Evolutionary conservation across 1,284 basidiomycete genomes (phyloP).

Genomic region (Laetiporus sulphureus): DNA sequence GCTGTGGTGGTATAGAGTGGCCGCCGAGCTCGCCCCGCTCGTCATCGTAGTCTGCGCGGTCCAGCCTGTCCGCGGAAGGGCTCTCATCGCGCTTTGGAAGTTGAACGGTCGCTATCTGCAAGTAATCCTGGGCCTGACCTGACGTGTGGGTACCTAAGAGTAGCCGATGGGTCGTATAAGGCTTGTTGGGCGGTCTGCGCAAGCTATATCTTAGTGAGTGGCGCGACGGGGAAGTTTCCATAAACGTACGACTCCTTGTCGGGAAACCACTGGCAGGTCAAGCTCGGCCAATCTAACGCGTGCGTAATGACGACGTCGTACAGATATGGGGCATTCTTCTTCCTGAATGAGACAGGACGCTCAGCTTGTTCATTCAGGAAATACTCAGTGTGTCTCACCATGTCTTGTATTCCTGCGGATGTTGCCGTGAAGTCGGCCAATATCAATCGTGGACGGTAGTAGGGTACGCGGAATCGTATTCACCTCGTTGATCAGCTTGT

Average conservation of each 20-base stretch:
- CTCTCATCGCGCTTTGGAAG: conserved; percentile 76
- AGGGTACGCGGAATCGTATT: too few species aligned
- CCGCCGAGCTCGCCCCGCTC: conserved; percentile 90
- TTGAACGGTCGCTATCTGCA: conserved; percentile 93
- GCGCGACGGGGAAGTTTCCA: conserved; percentile 1
- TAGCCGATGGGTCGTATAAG: conserved; percentile 89
- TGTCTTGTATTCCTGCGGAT: conserved; percentile 71
- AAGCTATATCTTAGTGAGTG: not conserved
- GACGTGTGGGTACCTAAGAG: conserved; percentile 98
- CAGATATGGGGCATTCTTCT: conserved; percentile 96
- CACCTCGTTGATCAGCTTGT: conserved; percentile 91
- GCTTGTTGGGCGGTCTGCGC: conserved; percentile 74
- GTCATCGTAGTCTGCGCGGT: conserved; percentile 84
- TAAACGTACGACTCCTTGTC: conserved; percentile 83
- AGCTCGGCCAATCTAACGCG: conserved; percentile 95
- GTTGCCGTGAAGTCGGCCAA: conserved; percentile 1
- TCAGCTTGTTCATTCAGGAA: conserved; percentile 4
- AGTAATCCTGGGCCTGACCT: conserved; percentile 89
- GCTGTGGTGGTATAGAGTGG: conserved; percentile 70
- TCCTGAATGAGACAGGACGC: conserved; percentile 44
- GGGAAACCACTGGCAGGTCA: conserved; percentile 99
- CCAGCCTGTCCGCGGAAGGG: conserved; percentile 64
- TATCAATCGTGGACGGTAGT: not conserved
- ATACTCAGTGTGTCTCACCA: conserved; percentile 56
- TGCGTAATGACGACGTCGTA: conserved; percentile 98